Conservation (phyloP, 2,329 filamentous ascomycete species). For the Oidium heveae region DNA sequence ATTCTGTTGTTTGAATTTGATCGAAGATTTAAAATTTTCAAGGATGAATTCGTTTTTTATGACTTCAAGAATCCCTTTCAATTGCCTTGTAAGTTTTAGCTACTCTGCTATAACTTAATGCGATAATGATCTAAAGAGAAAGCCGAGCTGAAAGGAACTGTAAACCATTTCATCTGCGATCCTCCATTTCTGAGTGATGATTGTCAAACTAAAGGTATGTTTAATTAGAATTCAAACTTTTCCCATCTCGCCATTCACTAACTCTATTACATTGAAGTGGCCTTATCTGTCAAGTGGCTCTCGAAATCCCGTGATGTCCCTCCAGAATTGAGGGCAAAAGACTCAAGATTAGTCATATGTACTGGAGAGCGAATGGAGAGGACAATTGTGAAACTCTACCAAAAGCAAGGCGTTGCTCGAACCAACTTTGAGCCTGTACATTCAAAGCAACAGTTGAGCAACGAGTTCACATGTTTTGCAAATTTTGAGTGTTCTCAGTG, state of each 20-base stretch:
- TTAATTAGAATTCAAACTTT: neutral
- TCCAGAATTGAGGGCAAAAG: neutral
- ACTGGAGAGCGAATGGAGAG: constrained; percentile 54
- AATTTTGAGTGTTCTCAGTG: constrained; percentile 42
- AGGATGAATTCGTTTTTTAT: constrained; percentile 43
- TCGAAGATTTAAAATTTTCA: constrained; percentile 45
- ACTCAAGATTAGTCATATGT: constrained; percentile 31
- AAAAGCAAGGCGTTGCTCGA: constrained; percentile 30
- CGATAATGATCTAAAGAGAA: neutral
- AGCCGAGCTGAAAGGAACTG: constrained; percentile 32
- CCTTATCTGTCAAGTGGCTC: constrained; percentile 52
- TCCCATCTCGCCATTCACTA: neutral
- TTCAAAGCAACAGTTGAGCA: constrained; percentile 41
- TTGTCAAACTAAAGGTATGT: constrained; percentile 50
- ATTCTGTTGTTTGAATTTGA: constrained; percentile 51
- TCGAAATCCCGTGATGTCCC: constrained; percentile 18
- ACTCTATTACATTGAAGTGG: constrained; percentile 21
- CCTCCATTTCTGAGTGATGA: constrained; percentile 60
- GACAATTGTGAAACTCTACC: constrained; percentile 42
- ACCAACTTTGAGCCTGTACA: constrained; percentile 47
- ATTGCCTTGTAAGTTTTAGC: constrained; percentile 24
- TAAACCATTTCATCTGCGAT: constrained; percentile 49
- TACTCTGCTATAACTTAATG: no score
- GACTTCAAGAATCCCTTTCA: constrained; percentile 46
- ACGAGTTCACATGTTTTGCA: constrained; percentile 59